Conservation (phyloP, 192 early-diverging fungal species). For the Diversispora epigaea region DNA sequence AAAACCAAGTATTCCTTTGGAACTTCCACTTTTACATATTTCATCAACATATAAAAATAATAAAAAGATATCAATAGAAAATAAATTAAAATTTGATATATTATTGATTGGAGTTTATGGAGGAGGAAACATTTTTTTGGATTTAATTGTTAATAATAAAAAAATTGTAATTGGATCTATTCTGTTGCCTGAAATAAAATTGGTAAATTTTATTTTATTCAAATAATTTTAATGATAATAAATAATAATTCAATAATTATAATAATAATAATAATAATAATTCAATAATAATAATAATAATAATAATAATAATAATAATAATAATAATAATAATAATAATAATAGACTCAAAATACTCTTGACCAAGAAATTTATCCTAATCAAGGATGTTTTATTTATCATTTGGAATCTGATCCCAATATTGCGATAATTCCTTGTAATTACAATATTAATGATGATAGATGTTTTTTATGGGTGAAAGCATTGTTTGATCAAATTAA, state of each 20-base stretch:
- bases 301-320: background rate
- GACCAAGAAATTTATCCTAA: background rate
- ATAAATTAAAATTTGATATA: background rate
- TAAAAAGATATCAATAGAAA: no score
- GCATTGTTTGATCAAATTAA: background rate
- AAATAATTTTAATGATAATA: no score
- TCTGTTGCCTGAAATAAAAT: background rate
- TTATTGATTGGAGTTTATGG: constrained; percentile 8
- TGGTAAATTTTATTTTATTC: no score
- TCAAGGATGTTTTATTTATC: constrained; percentile 8
- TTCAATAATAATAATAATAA: no score
- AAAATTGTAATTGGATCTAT: background rate
- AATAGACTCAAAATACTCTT: background rate
- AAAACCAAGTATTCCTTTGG: background rate
- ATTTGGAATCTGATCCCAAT: background rate
- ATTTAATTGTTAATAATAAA: background rate
- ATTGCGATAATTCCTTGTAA: background rate
- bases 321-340: background rate
- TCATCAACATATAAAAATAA: background rate
- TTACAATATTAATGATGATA: constrained; percentile 9
- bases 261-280: background rate
- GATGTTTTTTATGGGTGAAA: constrained; percentile 1
- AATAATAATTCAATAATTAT: background rate
- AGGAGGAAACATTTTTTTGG: constrained; percentile 6
- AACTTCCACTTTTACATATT: background rate